These are phyloP conservation scores for Monosporascus sp. DNA, from an alignment of 2,329 filamentous ascomycete species.

Conservation along the genomic window DNA sequence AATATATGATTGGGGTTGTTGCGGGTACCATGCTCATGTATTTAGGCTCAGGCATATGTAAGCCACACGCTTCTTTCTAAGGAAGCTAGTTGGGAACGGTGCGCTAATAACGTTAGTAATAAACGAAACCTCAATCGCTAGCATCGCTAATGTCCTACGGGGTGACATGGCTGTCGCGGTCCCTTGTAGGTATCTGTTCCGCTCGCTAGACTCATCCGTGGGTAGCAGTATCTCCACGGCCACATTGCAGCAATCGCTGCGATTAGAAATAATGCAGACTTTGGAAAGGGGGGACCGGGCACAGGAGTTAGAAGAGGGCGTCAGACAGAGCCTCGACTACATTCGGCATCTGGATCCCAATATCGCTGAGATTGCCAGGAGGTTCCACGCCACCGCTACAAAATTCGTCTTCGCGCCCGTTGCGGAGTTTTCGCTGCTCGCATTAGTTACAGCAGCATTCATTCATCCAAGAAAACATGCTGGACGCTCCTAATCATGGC, in stretches of 20 bases:
- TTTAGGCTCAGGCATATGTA: constrained; percentile 33
- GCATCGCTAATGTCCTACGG: constrained; percentile 63
- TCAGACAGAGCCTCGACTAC: too few species aligned
- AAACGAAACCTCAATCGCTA: constrained; percentile 65
- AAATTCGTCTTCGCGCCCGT: constrained; percentile 36
- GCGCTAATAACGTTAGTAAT: constrained; percentile 53
- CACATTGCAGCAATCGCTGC: too few species aligned
- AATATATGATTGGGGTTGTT: constrained; percentile 48
- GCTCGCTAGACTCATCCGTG: too few species aligned
- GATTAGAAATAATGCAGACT: too few species aligned
- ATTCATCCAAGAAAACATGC: constrained; percentile 54
- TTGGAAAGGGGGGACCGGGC: too few species aligned
- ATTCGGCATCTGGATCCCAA: too few species aligned
- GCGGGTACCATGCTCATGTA: constrained; percentile 49
- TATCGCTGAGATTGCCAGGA: too few species aligned
- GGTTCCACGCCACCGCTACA: constrained; percentile 40
- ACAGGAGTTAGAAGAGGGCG: too few species aligned
- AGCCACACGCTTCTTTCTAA: constrained; percentile 5
- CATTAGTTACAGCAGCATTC: constrained; percentile 40
- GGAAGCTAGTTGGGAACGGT: not conserved
- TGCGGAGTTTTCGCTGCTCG: constrained; percentile 29
- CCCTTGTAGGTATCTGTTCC: too few species aligned
- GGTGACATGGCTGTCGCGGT: constrained; percentile 31
- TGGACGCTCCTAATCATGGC: constrained; percentile 25
- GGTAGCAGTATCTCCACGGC: too few species aligned